Conservation (phyloP, 495 filamentous ascomycete genomes). For the Pseudotulostoma volvatum region DNA sequence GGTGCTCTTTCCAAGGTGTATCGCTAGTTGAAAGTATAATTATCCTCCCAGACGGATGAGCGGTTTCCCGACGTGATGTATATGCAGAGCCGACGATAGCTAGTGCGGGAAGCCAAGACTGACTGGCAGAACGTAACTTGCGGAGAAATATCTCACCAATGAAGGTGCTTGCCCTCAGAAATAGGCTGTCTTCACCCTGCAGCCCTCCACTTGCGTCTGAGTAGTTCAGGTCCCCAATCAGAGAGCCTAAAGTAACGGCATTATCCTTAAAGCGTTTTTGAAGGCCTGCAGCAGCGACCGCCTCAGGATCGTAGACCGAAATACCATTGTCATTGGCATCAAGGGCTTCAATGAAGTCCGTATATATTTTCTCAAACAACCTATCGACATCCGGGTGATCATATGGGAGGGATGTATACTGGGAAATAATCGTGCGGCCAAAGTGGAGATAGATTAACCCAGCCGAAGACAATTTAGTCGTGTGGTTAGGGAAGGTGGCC, state of each 20-base stretch:
- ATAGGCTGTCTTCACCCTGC: conserved; percentile 71
- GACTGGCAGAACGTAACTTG: conserved; percentile 43
- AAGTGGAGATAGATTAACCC: conserved; percentile 95
- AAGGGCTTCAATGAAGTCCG: conserved; percentile 83
- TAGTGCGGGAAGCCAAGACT: conserved; percentile 72
- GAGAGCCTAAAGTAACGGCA: conserved; percentile 64
- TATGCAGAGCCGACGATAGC: conserved; percentile 60
- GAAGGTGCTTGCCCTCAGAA: conserved; percentile 54
- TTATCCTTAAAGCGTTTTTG: conserved; percentile 66
- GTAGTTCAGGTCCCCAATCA: conserved; percentile 72
- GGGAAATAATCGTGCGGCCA: conserved; percentile 62
- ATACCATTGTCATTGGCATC: conserved; percentile 98
- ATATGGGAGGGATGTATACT: conserved; percentile 41
- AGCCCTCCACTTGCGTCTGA: conserved; percentile 27
- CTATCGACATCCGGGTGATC: conserved; percentile 51
- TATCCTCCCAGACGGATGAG: conserved; percentile 60
- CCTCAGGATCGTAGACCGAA: conserved; percentile 52
- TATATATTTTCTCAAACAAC: conserved; percentile 79
- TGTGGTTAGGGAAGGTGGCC: conserved; percentile 57
- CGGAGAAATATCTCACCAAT: conserved; percentile 74
- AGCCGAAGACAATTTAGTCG: conserved; percentile 81
- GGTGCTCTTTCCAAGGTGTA: conserved; percentile 89
- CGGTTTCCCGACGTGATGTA: conserved; percentile 35
- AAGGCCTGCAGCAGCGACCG: conserved; percentile 44
- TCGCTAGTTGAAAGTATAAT: conserved; percentile 58